Conservation (phyloP, 805 yeast genomes). For the Grigorovia transvaalensis region DNA sequence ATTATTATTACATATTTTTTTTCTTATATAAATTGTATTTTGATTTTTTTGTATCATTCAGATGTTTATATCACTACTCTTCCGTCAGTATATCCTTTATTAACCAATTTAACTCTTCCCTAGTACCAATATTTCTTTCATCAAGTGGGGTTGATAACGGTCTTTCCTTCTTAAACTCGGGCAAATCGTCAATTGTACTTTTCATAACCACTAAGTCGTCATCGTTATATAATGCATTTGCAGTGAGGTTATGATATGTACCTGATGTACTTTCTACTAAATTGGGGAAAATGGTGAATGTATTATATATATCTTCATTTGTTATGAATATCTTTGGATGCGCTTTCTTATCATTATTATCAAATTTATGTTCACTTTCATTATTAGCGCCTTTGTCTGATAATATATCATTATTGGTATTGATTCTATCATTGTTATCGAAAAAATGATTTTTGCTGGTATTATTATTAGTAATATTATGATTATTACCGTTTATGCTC, state of each 20-base stretch:
- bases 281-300: conserved; percentile 56
- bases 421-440: background rate
- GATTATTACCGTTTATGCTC: no score
- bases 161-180: conserved; percentile 23
- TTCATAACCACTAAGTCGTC: conserved; percentile 30
- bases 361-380: conserved; percentile 6
- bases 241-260: conserved; percentile 41
- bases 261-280: conserved; percentile 51
- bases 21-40: no score
- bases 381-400: background rate
- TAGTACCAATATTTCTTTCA: conserved; percentile 41
- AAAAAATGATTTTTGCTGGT: no score
- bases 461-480: conserved; percentile 1
- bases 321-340: conserved; percentile 32
- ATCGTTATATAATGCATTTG: conserved; percentile 47
- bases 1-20: background rate
- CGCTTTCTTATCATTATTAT: background rate
- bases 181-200: conserved; percentile 28
- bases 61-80: conserved; percentile 3
- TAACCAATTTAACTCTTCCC: conserved; percentile 63
- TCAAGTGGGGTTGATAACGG: conserved; percentile 27
- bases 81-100: conserved; percentile 52
- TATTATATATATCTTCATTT: conserved; percentile 56
- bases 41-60: background rate
- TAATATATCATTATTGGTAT: background rate